These are phyloP conservation scores for Trichoderma sp. DNA, from an alignment of 2,329 filamentous ascomycete genomes.

Conservation along the genomic window DNA sequence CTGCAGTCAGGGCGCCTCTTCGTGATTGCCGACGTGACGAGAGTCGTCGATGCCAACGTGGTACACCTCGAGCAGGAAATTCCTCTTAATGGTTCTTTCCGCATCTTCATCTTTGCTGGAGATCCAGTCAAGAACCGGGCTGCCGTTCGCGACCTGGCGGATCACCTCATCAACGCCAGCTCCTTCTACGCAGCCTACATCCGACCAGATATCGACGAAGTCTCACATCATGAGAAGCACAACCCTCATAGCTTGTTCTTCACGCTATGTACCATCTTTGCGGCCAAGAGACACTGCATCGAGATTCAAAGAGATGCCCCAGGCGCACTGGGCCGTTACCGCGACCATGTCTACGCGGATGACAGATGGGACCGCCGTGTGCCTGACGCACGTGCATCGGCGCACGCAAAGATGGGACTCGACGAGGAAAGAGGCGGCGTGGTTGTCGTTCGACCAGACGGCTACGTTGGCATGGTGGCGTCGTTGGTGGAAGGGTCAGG, in stretches of 20 bases:
- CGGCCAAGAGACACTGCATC: conserved; percentile 66
- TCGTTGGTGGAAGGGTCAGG: conserved; percentile 73
- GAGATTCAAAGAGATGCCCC: conserved; percentile 75
- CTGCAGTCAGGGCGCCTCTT: conserved; percentile 75
- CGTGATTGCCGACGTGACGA: conserved; percentile 77
- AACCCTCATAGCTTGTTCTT: conserved; percentile 85
- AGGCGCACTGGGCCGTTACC: conserved; percentile 70
- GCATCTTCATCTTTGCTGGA: conserved; percentile 85
- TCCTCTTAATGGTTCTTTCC: conserved; percentile 84
- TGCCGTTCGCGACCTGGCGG: conserved; percentile 71
- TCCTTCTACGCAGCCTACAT: conserved; percentile 74
- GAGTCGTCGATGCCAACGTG: conserved; percentile 85
- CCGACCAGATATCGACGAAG: conserved; percentile 60
- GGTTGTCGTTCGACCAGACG: conserved; percentile 82
- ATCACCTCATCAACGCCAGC: conserved; percentile 62
- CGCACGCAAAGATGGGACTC: conserved; percentile 86
- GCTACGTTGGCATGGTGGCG: conserved; percentile 79
- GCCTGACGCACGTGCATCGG: conserved; percentile 69
- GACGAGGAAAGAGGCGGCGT: conserved; percentile 73
- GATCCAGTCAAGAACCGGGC: conserved; percentile 58
- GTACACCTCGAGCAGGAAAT: conserved; percentile 90
- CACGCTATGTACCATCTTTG: conserved; percentile 76
- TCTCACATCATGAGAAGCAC: conserved; percentile 77
- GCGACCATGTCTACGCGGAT: conserved; percentile 83
- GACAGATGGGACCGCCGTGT: conserved; percentile 74